Conservation (phyloP, 495 filamentous ascomycete species). For the Tuber indicum region DNA sequence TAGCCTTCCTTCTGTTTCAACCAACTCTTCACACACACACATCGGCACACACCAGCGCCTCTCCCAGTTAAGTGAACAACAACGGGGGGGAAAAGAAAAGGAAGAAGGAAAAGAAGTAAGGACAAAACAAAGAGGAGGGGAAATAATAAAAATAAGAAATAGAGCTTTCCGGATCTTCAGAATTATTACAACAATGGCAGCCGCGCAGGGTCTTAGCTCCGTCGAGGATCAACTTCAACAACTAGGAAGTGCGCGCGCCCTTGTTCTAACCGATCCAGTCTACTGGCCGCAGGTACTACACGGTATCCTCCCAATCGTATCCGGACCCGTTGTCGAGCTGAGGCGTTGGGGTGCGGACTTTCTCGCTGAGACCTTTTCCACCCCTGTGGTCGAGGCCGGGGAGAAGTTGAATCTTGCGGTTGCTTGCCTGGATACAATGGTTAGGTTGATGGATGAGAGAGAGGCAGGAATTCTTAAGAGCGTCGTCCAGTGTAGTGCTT, state of each 20-base stretch:
- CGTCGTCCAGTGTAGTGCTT: conserved; percentile 75
- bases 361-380: conserved; percentile 90
- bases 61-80: not conserved
- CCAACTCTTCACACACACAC: conserved; percentile 23
- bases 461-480: conserved; percentile 73
- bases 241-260: conserved; percentile 76
- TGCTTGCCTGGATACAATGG: conserved; percentile 65
- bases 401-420: conserved; percentile 72
- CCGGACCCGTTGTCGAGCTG: conserved; percentile 66
- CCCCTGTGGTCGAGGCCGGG: conserved; percentile 61
- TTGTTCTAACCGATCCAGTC: conserved; percentile 72
- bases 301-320: conserved; percentile 79
- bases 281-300: conserved; percentile 87
- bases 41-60: conserved; percentile 19
- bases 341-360: conserved; percentile 96
- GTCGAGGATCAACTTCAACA: conserved; percentile 71
- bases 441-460: conserved; percentile 64
- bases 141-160: conserved; percentile 13
- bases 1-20: conserved; percentile 26
- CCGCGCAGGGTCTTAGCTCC: conserved; percentile 45
- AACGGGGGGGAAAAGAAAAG: conserved; percentile 9
- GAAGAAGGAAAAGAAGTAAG: conserved; percentile 8
- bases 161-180: conserved; percentile 18
- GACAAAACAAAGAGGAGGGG: conserved; percentile 11
- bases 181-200: conserved; percentile 9